Evolutionary conservation across 2,329 filamentous ascomycete genomes (phyloP).

Genomic region (Aureobasidium sp.): DNA sequence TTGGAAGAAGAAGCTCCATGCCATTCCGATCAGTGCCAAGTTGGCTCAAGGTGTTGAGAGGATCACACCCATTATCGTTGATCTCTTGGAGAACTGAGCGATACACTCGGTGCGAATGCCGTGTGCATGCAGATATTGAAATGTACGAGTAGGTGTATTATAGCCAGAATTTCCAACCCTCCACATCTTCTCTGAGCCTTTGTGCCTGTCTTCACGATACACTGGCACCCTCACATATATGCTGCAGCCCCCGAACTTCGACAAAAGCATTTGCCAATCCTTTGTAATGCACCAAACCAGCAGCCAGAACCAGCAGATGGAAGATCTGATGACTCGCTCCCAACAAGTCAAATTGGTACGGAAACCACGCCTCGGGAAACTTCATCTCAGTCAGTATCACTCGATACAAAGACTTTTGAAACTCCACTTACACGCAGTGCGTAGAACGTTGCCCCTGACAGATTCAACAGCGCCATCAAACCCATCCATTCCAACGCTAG

Average conservation of each 20-base stretch:
- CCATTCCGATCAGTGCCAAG: slow-evolving; percentile 85
- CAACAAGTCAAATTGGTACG: slow-evolving; percentile 18
- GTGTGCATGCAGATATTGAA: too few species aligned
- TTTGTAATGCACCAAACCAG: slow-evolving; percentile 18
- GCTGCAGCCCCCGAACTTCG: background rate
- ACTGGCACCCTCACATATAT: background rate
- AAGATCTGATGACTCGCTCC: slow-evolving; percentile 21
- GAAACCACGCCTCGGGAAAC: slow-evolving; percentile 18
- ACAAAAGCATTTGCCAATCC: slow-evolving; percentile 14
- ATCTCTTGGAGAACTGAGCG: slow-evolving; percentile 51
- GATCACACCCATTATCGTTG: slow-evolving; percentile 66
- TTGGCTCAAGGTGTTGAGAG: slow-evolving; percentile 73
- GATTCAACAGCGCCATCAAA: slow-evolving; percentile 16
- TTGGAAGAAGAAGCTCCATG: slow-evolving; percentile 51
- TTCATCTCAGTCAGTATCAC: background rate
- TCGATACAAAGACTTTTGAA: background rate
- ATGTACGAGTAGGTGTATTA: background rate
- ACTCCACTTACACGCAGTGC: slow-evolving; percentile 14
- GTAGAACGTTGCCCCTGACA: slow-evolving; percentile 16
- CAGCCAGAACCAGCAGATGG: slow-evolving; percentile 18
- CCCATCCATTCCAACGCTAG: slow-evolving; percentile 18
- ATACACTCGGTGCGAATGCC: too few species aligned
- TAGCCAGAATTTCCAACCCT: background rate
- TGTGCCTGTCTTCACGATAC: background rate
- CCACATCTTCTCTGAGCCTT: background rate